These are phyloP conservation scores for Parachaetomium inaequale DNA, from an alignment of 495 filamentous ascomycete genomes.

Conservation along the genomic window DNA sequence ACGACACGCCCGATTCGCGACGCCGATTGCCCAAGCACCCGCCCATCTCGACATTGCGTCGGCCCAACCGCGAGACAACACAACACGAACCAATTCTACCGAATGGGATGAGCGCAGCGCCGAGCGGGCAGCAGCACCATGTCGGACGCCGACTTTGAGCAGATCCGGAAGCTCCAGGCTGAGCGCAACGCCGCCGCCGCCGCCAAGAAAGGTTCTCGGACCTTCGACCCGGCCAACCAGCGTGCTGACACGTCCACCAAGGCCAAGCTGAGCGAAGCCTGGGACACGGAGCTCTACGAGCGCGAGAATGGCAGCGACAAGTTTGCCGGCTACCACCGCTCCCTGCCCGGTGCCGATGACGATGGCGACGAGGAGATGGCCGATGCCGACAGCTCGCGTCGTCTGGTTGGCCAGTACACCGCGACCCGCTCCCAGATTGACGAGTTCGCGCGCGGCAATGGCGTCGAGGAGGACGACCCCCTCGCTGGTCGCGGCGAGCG, in stretches of 20 bases:
- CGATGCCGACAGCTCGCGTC: constrained; percentile 66
- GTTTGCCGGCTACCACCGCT: constrained; percentile 86
- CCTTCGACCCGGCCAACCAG: constrained; percentile 81
- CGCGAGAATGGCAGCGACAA: constrained; percentile 70
- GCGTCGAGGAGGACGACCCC: constrained; percentile 89
- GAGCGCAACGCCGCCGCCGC: constrained; percentile 87
- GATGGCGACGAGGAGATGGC: constrained; percentile 81
- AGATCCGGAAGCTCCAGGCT: constrained; percentile 76
- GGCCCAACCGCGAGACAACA: neutral
- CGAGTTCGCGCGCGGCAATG: constrained; percentile 82
- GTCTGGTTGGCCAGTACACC: constrained; percentile 94
- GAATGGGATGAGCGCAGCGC: constrained; percentile 25
- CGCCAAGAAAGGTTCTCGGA: constrained; percentile 80
- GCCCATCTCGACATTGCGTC: neutral
- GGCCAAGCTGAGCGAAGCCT: constrained; percentile 88
- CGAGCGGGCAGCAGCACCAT: constrained; percentile 38
- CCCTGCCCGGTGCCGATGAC: constrained; percentile 76
- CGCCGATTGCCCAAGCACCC: neutral
- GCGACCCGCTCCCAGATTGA: constrained; percentile 87
- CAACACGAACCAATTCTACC: neutral
- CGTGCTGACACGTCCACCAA: constrained; percentile 89
- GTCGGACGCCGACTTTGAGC: constrained; percentile 75
- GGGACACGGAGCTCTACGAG: constrained; percentile 92
- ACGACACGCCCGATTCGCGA: neutral
- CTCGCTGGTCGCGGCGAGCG: constrained; percentile 78